Evolutionary conservation across 257 asterid genomes (phyloP), one percentile per base, ranked within the genome.

Genomic region (Fraxinus cuspidata): DNA sequence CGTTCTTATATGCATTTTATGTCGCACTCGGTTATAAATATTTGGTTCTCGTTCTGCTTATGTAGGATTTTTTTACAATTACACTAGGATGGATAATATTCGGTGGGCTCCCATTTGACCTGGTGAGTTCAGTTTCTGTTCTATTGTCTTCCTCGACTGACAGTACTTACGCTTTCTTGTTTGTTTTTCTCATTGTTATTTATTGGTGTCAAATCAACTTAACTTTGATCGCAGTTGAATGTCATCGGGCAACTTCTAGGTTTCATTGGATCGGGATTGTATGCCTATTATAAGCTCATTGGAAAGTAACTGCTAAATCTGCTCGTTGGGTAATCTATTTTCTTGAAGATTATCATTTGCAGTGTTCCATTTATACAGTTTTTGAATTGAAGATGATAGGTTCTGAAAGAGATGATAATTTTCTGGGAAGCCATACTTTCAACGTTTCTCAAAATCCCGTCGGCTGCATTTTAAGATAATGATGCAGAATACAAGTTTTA

Each of bases 31-130:
- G 23, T 67, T 40, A 19, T 25, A 44, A 35, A 35, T 40, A 75
- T 31, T 70, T 68, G 53, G 64, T 63, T 21, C 8, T n/a, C n/a
- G 11, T 77, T 23, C 63, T 44, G 12, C 81, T 65, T 60, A n/a
- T 81, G 72, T 70, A 95, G 99, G 99, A 95, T 83, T 78, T 92
- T 44, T 91, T 95, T 86, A 95, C 99, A n/a, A 87, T 95, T 72
- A 2, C 86, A 5, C 87, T 95, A 11, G 99, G 99, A 71, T 95
- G 98, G 99, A 69, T 86, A 49, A 74, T 92, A 53, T 95, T 95
- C 70, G 99, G 99, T 11, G 97, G 99, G 70, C 96, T 92, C 84
- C 96, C 97, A 32, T 92, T 91, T 72, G 99, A 94, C 83, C 8
- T 87, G 37, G 99, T 94, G 85, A 89, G 97, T 85, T 51, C 34